Evolutionary conservation across 805 yeast species (phyloP).

Genomic region (Teunomyces panamensis): DNA sequence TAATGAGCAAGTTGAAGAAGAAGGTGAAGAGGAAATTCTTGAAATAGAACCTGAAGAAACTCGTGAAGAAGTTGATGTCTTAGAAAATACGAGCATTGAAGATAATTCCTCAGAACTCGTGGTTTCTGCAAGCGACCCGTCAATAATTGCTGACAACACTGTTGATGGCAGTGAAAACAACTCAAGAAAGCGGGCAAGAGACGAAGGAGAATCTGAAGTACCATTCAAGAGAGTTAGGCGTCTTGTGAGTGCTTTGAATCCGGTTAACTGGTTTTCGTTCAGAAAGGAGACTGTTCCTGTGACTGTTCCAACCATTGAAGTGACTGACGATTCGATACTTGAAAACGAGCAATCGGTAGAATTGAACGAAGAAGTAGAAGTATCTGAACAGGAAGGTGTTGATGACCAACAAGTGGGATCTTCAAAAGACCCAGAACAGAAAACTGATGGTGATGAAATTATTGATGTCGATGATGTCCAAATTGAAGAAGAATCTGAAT

Average conservation of each 20-base stretch:
- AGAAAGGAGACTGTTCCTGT: background rate
- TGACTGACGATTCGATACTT: background rate
- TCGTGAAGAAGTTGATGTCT: background rate
- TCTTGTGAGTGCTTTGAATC: constrained; percentile 1
- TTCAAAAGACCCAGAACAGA: background rate
- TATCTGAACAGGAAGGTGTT: background rate
- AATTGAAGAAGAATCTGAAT: background rate
- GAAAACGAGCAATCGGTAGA: background rate
- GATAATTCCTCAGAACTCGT: background rate
- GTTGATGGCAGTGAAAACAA: background rate
- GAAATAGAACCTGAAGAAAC: background rate
- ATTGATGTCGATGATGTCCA: background rate
- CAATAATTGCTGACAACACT: background rate
- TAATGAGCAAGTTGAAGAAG: background rate
- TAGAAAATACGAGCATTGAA: background rate
- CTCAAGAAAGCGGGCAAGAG: background rate
- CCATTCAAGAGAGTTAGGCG: background rate
- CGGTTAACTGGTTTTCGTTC: background rate
- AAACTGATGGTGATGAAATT: background rate
- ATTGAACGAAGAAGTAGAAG: background rate
- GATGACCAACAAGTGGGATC: background rate
- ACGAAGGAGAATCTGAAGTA: background rate
- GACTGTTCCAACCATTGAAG: background rate
- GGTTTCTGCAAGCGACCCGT: no score
- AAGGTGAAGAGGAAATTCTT: background rate